Evolutionary conservation across 805 yeast genomes (phyloP), one percentile per base, ranked within the genome.

Genomic region (Millerozyma acaciae): DNA sequence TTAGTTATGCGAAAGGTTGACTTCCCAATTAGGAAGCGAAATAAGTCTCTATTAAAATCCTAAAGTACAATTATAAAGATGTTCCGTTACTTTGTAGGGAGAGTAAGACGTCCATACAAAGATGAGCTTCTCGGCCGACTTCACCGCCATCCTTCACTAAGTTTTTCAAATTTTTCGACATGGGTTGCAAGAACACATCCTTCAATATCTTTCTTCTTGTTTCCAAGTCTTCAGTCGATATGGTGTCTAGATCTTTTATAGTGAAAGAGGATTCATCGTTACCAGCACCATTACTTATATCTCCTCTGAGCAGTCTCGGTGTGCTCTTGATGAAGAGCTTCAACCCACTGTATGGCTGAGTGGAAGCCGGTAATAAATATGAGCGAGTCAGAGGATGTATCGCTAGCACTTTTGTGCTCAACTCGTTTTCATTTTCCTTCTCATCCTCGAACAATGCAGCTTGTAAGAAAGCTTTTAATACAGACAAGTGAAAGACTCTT

Each of bases 91-190:
- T 18, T 23, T 23, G 6, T 7, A 23, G 13, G 13, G 10, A 12
- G 7, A 37, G 33, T 16, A 47, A 32, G 8, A 44, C 13, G 10
- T 24, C 28, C 24, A 55, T 21, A 42, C 64, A 52, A 9, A 47
- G 43, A 29, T 54, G 53, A 15, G 68, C 66, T 37, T 63, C 70
- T 40, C 78, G 70, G 3, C 88, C 88, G 13, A 72, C 60, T 30
- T 79, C 85, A 1, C 89, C 89, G 8, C 87, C 94, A 43, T 84
- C 93, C 45, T 76, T 76, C 7, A 76, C 55, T 20, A 76, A 47
- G 24, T 62, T 62, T 1, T 57, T 62, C 15, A 81, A 61, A 22
- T 84, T 81, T 29, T 61, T 67, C 14, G 47, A 35, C 31, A 84
- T 62, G 8, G 74, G 75, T 2, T 55, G 54, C 27, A 59, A 47